Conservation (phyloP, 1,139 yeast genomes). For the Yamadazyma kanchanaburiensis region DNA sequence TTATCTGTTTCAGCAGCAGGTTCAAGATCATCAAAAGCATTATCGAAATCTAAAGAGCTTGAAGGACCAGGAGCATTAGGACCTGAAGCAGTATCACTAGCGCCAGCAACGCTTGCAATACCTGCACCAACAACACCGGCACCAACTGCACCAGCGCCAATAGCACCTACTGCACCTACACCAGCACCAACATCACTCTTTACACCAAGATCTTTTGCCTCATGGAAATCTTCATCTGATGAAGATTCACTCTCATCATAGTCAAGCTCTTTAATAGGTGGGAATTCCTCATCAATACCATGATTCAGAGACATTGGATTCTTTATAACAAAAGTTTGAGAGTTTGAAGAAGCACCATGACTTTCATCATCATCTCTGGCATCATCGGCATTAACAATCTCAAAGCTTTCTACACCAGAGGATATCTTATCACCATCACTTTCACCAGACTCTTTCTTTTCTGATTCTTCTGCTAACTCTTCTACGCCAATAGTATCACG, state of each 20-base stretch:
- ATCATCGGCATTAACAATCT: conserved; percentile 52
- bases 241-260: conserved; percentile 52
- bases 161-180: conserved; percentile 36
- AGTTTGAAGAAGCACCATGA: conserved; percentile 1
- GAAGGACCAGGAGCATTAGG: conserved; percentile 1
- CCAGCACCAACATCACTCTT: conserved; percentile 21
- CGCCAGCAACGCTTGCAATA: neutral
- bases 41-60: too few species aligned
- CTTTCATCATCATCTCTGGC: conserved; percentile 14
- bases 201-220: conserved; percentile 12
- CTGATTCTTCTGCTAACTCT: conserved; percentile 15
- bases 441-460: conserved; percentile 13
- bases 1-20: neutral
- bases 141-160: conserved; percentile 8
- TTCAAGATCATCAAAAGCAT: neutral
- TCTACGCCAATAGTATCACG: conserved; percentile 51
- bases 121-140: conserved; percentile 21
- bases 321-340: conserved; percentile 11
- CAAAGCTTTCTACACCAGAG: conserved; percentile 51
- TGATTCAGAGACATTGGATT: conserved; percentile 5
- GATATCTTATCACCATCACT: conserved; percentile 41
- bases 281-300: conserved; percentile 51
- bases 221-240: conserved; percentile 19
- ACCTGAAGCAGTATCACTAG: neutral
- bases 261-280: conserved; percentile 66